Conservation (phyloP, 257 asterid genomes). For the Penstemon newberryi region DNA sequence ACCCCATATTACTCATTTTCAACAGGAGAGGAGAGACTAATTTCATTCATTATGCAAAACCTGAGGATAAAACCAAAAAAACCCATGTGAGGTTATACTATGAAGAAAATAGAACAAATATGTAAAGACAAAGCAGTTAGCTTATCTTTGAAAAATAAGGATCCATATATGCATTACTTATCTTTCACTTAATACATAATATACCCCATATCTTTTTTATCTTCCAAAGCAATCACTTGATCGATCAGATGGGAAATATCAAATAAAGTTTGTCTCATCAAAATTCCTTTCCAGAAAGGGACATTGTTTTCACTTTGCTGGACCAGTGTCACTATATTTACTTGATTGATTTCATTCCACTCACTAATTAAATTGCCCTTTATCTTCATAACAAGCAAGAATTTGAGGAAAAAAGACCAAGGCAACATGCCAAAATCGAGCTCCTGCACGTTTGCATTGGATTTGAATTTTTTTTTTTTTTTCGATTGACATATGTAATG, state of each 20-base stretch:
- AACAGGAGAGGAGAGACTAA: constrained; percentile 22
- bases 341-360: constrained; percentile 32
- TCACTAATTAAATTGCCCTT: not conserved
- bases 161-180: constrained; percentile 25
- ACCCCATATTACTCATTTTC: constrained; percentile 34
- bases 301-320: constrained; percentile 15
- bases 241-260: constrained; percentile 14
- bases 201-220: no score
- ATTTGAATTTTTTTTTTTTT: no score
- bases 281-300: constrained; percentile 23
- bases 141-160: not conserved
- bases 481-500: no score
- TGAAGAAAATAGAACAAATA: constrained; percentile 32
- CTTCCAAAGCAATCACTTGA: constrained; percentile 18
- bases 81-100: constrained; percentile 49
- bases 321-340: constrained; percentile 22
- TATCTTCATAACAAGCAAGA: not conserved
- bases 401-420: not conserved
- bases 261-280: constrained; percentile 29
- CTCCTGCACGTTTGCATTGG: not conserved
- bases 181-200: constrained; percentile 20
- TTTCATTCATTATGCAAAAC: constrained; percentile 21
- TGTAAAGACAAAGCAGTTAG: constrained; percentile 45
- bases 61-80: constrained; percentile 33
- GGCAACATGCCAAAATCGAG: not conserved